Base-by-base conservation (phyloP, 495 filamentous ascomycete genomes). In the Parathielavia hyrcaniae region DNA sequence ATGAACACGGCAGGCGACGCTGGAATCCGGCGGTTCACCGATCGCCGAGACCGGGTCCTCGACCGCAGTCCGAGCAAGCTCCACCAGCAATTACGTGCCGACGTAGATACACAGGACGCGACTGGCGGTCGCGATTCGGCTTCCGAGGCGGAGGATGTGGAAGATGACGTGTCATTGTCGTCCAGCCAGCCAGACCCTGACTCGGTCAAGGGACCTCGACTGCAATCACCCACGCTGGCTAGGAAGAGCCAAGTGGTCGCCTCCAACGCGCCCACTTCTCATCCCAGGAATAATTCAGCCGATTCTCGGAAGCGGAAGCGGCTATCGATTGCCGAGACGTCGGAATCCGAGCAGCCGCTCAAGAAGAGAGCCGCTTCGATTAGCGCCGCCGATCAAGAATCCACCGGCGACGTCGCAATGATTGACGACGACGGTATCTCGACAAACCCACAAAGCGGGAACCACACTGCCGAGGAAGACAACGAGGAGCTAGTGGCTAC, bases 61-160 rank as follows among this genome's bases (percentile, higher is more conserved):
- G 81, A 83, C 50, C 80, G 77, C 48, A 87, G 82, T 63, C 83
- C 85, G 38, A 87, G 84, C 75, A 89, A 86, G 72, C 77, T 88
- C 53, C 77, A 80, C 58, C 74, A 76, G 55, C 69, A 76, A 60
- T 58, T 73, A 22, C 65, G 62, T 43, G 69, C 67, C 43, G 67
- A 73, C 53, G 61, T 69, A 14, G 67, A 68, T 20, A 62, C 68
- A 32, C 66, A 71, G 50, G 63, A 70, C 19, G 70, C 67, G 22
- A 66, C 71, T 16, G 74, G 71, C 51, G 69, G 73, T 26, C 71
- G 72, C 46, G 67, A 71, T 17, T 70, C 67, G 26, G 63, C 73
- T 36, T 79, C 72, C 13, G 77, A 79, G 39, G 75, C 68, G 32
- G 78, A 78, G 16, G 65, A 73, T 41, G 73, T 62, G n/a, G 67